These are phyloP conservation scores for Fusarium goolgardi DNA, from an alignment of 2,329 filamentous ascomycete genomes.

Conservation along the genomic window DNA sequence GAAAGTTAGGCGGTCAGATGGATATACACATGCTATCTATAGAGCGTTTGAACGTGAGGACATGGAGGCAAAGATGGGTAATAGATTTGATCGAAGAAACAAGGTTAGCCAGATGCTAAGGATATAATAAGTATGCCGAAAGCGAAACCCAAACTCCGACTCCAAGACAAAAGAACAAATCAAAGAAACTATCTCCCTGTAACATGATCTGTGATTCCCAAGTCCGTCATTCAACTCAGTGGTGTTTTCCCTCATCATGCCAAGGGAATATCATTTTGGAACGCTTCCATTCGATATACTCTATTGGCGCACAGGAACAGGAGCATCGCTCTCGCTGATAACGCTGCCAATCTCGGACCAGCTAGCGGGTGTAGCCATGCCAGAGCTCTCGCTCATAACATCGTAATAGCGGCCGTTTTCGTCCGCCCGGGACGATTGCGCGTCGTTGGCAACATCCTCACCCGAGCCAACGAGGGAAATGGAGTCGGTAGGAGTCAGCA, in stretches of 20 bases:
- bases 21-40: slow-evolving; percentile 1
- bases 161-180: slow-evolving; percentile 24
- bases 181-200: slow-evolving; percentile 2
- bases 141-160: slow-evolving; percentile 33
- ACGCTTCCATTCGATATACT: neutral
- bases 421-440: slow-evolving; percentile 52
- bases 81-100: slow-evolving; percentile 27
- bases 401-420: slow-evolving; percentile 60
- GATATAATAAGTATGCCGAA: slow-evolving; percentile 39
- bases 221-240: slow-evolving; percentile 1
- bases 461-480: slow-evolving; percentile 65
- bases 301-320: slow-evolving; percentile 50
- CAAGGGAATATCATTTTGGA: neutral
- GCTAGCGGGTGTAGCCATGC: slow-evolving; percentile 69
- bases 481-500: slow-evolving; percentile 70
- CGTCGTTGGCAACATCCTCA: slow-evolving; percentile 61
- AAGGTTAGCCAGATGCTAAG: slow-evolving; percentile 30
- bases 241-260: neutral
- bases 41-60: slow-evolving; percentile 3
- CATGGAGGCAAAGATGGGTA: neutral
- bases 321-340: slow-evolving; percentile 65
- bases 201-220: slow-evolving; percentile 17
- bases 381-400: slow-evolving; percentile 69
- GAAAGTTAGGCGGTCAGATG: slow-evolving; percentile 19
- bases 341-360: slow-evolving; percentile 75